Evolutionary conservation across 1,139 yeast genomes (phyloP).

Genomic region (Sugiyamaella paludigena): DNA sequence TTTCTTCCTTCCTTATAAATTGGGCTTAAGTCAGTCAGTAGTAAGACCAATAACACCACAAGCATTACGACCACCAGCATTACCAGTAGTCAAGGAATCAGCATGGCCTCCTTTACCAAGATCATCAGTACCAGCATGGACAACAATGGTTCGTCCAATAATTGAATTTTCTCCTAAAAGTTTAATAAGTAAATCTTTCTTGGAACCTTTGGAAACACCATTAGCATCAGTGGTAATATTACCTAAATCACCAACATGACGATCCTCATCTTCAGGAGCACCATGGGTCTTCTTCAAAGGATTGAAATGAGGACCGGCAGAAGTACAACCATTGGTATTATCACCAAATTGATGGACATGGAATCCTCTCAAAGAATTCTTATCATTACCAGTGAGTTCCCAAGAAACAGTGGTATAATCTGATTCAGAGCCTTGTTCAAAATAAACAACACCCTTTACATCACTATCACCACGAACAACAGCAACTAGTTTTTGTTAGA

Average conservation of each 20-base stretch:
- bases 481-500: constrained; percentile 56
- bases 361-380: constrained; percentile 93
- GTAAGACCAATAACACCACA: constrained; percentile 91
- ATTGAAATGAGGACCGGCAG: constrained; percentile 99
- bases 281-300: constrained; percentile 91
- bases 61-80: constrained; percentile 98
- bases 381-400: constrained; percentile 83
- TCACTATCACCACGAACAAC: constrained; percentile 92
- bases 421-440: constrained; percentile 75
- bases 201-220: constrained; percentile 89
- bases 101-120: constrained; percentile 94
- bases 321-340: constrained; percentile 97
- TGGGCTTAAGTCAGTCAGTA: constrained; percentile 18
- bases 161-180: constrained; percentile 82
- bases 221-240: constrained; percentile 80
- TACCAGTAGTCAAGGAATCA: constrained; percentile 95
- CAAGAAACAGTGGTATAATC: constrained; percentile 84
- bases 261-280: constrained; percentile 81
- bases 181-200: constrained; percentile 72
- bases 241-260: constrained; percentile 98
- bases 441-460: constrained; percentile 80
- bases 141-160: constrained; percentile 93
- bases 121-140: constrained; percentile 93
- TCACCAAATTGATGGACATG: constrained; percentile 98
- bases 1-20: not conserved